phyloP scores from a whole-genome alignment of 352 stramenopile species.

The Halophytophthora batemanensis region DNA sequence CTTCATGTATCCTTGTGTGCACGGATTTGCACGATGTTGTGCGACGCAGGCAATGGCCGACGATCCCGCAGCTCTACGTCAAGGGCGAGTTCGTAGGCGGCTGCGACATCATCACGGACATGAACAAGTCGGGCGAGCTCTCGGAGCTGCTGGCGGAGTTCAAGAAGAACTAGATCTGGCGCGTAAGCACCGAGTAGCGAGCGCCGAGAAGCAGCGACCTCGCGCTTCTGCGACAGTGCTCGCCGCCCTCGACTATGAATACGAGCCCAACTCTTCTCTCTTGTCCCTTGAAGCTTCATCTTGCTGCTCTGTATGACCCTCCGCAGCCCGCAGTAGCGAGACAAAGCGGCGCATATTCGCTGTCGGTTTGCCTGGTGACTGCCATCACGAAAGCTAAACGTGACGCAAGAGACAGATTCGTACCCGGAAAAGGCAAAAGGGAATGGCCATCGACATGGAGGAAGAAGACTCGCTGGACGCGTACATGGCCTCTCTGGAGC shows the following conservation, averaged over 20 bases:
- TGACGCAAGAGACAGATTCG: too few relatives aligned
- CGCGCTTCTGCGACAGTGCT: neutral
- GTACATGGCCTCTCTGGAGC: slow-evolving; percentile 72
- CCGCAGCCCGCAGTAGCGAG: too few relatives aligned
- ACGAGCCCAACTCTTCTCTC: too few relatives aligned
- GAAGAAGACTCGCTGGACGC: slow-evolving; percentile 71
- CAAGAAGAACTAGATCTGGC: slow-evolving; percentile 56
- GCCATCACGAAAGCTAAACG: too few relatives aligned
- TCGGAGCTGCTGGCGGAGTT: slow-evolving; percentile 85
- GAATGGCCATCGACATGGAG: slow-evolving; percentile 9
- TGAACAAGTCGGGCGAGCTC: slow-evolving; percentile 93
- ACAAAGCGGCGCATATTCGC: too few relatives aligned
- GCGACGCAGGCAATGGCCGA: slow-evolving; percentile 88
- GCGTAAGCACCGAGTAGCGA: neutral
- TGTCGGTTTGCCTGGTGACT: too few relatives aligned
- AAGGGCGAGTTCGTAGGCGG: slow-evolving; percentile 99
- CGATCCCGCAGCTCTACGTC: slow-evolving; percentile 98
- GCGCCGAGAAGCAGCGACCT: neutral
- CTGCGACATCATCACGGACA: slow-evolving; percentile 98
- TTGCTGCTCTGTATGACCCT: too few relatives aligned
- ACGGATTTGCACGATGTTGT: slow-evolving; percentile 1
- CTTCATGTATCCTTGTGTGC: slow-evolving; percentile 2
- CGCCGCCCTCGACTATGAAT: too few relatives aligned
- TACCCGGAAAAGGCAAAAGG: too few relatives aligned
- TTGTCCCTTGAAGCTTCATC: too few relatives aligned